Percentiles rank a stretch among this genome's conserved stretches.
phyloP scores from a whole-genome alignment of 495 filamentous ascomycete genomes.

The Penicillium taxi region DNA sequence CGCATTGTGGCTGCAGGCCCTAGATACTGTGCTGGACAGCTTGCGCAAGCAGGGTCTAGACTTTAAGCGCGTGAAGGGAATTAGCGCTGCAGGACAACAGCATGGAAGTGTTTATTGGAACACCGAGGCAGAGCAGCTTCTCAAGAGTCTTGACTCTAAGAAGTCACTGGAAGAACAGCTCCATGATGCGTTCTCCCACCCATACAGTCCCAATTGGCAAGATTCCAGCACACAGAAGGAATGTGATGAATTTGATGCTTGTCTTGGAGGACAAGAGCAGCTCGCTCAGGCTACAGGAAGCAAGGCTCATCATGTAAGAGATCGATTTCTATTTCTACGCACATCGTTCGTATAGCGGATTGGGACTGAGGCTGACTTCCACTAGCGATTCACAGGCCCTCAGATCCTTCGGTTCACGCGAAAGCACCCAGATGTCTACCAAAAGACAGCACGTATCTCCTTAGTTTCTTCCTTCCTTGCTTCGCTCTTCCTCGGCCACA shows the following conservation, averaged over 20 bases:
- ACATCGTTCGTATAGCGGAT: neutral
- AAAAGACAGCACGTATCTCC: constrained; percentile 72
- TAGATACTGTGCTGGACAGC: constrained; percentile 72
- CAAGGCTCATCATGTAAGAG: constrained; percentile 81
- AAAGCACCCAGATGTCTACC: constrained; percentile 73
- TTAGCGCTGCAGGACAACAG: constrained; percentile 92
- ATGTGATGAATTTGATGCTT: constrained; percentile 77
- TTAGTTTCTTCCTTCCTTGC: constrained; percentile 93
- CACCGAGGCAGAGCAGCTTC: constrained; percentile 54
- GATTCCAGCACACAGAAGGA: constrained; percentile 88
- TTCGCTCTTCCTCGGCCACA: constrained; percentile 75
- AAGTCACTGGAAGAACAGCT: constrained; percentile 62
- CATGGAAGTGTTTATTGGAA: constrained; percentile 95
- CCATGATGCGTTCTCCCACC: constrained; percentile 69
- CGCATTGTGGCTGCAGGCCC: constrained; percentile 86
- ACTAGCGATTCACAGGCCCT: constrained; percentile 90
- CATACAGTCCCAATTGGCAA: constrained; percentile 94
- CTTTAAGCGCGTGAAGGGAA: constrained; percentile 65
- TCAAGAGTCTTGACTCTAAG: constrained; percentile 51
- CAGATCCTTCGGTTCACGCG: constrained; percentile 84
- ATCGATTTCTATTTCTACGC: neutral
- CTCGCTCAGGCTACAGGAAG: constrained; percentile 80
- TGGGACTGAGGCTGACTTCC: too few species aligned
- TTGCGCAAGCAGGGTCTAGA: constrained; percentile 68
- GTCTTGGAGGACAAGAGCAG: constrained; percentile 53